phyloP scores from a whole-genome alignment of 306 rosid genomes.

The Castanea crenata region DNA sequence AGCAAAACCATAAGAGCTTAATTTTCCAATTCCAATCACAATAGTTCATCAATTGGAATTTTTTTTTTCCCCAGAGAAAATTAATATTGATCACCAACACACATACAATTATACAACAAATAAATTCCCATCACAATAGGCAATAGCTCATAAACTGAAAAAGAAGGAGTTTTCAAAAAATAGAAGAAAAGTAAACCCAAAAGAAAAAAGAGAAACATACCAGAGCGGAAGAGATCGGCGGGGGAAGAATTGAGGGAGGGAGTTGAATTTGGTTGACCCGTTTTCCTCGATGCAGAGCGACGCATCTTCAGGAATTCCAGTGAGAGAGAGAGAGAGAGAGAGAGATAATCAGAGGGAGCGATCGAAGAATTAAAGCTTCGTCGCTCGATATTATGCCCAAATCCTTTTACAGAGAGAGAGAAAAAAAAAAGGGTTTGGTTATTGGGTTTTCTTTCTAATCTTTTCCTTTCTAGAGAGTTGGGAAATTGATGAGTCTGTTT shows the following conservation, averaged over 20 bases:
- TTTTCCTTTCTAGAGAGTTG: too few relatives aligned
- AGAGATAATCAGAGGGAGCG: background rate
- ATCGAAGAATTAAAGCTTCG: conserved; percentile 13
- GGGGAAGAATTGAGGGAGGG: conserved; percentile 59
- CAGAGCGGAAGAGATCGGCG: conserved; percentile 82
- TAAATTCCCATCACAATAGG: too few relatives aligned
- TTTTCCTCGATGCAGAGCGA: conserved; percentile 60
- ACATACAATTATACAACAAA: too few relatives aligned
- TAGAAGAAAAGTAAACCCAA: background rate
- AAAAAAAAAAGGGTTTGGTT: too few relatives aligned
- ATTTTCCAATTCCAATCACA: too few relatives aligned
- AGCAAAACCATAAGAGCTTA: background rate
- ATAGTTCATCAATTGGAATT: too few relatives aligned
- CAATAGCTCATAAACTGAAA: too few relatives aligned
- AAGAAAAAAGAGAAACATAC: conserved; percentile 20
- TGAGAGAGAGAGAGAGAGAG: conserved; percentile 5
- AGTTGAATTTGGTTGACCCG: conserved; percentile 77
- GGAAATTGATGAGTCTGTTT: too few relatives aligned
- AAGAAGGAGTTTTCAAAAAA: background rate
- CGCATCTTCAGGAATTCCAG: conserved; percentile 77
- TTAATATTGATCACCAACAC: too few relatives aligned
- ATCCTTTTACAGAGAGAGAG: too few relatives aligned
- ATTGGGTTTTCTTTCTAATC: too few relatives aligned
- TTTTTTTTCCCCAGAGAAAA: too few relatives aligned
- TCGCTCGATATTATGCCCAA: conserved; percentile 3